Conservation (phyloP, 108 stramenopile species). For the Fragilariopsis cylindrus region DNA sequence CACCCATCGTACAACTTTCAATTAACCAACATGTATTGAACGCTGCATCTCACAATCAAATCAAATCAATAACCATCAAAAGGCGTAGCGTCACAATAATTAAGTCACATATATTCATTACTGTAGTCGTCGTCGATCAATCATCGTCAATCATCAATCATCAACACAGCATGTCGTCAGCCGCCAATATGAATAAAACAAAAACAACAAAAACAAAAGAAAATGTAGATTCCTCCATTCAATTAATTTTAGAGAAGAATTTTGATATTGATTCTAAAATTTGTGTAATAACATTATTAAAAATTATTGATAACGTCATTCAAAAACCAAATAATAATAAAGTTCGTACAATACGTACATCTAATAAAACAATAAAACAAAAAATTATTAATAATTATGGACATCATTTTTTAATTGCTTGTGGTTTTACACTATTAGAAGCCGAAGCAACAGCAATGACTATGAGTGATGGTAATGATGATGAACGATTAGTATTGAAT, state of each 20-base stretch:
- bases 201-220: neutral
- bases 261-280: constrained; percentile 63
- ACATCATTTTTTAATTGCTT: constrained; percentile 65
- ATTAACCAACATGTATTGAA: too few relatives aligned
- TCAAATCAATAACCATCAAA: too few relatives aligned
- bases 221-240: constrained; percentile 43
- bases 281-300: constrained; percentile 66
- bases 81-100: too few relatives aligned
- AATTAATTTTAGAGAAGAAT: constrained; percentile 44
- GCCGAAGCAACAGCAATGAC: neutral
- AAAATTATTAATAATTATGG: constrained; percentile 58
- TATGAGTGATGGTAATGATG: neutral
- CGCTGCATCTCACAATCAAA: too few relatives aligned
- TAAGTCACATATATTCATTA: too few relatives aligned
- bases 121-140: neutral
- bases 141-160: too few relatives aligned
- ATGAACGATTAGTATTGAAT: constrained; percentile 32
- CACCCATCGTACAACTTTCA: too few relatives aligned
- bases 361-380: constrained; percentile 53
- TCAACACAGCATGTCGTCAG: neutral
- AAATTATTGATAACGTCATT: constrained; percentile 74
- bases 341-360: constrained; percentile 65
- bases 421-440: constrained; percentile 59
- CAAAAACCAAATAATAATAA: constrained; percentile 62
- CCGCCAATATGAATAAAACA: neutral